Percentiles rank a stretch among this genome's conserved stretches.
Conservation (phyloP, 768 basidiomycete genomes). For the Hericium erinaceus region DNA sequence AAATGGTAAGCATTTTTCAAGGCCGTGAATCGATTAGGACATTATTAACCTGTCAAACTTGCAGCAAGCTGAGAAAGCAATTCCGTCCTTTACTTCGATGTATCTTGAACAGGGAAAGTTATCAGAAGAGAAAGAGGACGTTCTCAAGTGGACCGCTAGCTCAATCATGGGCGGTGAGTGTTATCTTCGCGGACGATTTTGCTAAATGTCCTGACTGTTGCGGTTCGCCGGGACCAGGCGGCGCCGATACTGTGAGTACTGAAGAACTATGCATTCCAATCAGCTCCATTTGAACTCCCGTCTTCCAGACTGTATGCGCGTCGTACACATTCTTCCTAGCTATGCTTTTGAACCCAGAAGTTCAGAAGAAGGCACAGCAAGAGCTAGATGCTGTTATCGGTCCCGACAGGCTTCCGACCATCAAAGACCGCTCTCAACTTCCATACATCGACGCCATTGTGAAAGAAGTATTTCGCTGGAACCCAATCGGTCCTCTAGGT, state of each 20-base stretch:
- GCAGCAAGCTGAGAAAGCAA: too few relatives aligned
- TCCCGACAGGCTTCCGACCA: constrained; percentile 11
- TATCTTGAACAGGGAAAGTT: background rate
- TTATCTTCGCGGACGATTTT: background rate
- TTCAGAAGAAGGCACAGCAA: constrained; percentile 15
- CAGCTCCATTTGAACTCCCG: background rate
- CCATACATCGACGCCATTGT: constrained; percentile 15
- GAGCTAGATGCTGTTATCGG: constrained; percentile 19
- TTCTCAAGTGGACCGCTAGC: constrained; percentile 17
- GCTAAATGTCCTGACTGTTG: background rate
- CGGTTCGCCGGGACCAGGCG: background rate
- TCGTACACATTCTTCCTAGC: constrained; percentile 19
- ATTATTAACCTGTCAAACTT: too few relatives aligned
- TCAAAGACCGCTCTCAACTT: constrained; percentile 13
- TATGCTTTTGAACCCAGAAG: constrained; percentile 19
- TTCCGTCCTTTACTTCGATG: too few relatives aligned
- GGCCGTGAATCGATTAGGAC: too few relatives aligned
- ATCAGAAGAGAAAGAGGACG: constrained; percentile 5
- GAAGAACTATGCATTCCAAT: too few relatives aligned
- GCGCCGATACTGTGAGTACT: constrained; percentile 14
- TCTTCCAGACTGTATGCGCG: constrained; percentile 15
- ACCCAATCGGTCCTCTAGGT: constrained; percentile 13
- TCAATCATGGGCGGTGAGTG: constrained; percentile 12
- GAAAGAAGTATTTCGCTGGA: constrained; percentile 18
- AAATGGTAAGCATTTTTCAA: too few relatives aligned